A percentile compares a stretch with the other conserved stretches of the same genome.
Evolutionary conservation across 129 eudicot species (phyloP).

Genomic region (Helichrysum umbraculigerum): DNA sequence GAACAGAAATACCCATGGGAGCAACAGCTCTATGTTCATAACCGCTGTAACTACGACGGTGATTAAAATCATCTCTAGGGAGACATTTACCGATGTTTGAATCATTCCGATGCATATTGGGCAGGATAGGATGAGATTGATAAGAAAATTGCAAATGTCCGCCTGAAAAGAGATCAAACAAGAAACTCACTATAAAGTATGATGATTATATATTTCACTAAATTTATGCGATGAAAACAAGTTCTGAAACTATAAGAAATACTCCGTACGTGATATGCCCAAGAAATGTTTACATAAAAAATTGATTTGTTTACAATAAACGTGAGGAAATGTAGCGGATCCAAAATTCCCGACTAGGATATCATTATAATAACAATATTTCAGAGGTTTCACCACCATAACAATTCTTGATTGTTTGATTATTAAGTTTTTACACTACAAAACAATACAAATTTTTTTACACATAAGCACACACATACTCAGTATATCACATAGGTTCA

Average conservation of each 20-base stretch:
- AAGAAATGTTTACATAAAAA: too few species aligned
- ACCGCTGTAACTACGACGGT: constrained; percentile 42
- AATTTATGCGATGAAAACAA: background rate
- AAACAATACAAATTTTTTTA: background rate
- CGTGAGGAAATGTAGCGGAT: too few species aligned
- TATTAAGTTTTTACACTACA: background rate
- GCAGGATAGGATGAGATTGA: constrained; percentile 28
- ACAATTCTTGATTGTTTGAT: too few species aligned
- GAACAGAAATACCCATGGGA: constrained; percentile 12
- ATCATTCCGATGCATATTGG: constrained; percentile 20
- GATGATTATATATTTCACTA: constrained; percentile 6
- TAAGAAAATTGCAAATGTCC: constrained; percentile 31
- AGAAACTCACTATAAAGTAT: background rate
- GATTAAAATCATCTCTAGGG: constrained; percentile 44
- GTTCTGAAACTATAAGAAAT: background rate
- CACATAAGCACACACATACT: background rate
- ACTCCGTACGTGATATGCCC: background rate
- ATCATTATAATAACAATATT: background rate
- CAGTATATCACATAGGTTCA: background rate
- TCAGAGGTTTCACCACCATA: too few species aligned
- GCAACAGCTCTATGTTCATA: constrained; percentile 32
- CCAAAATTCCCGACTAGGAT: background rate
- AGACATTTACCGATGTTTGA: constrained; percentile 28
- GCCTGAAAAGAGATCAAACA: constrained; percentile 25
- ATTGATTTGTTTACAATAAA: background rate